Base-by-base conservation (phyloP, 345 rosid genomes). In the Eucalyptus lansdowneana region DNA sequence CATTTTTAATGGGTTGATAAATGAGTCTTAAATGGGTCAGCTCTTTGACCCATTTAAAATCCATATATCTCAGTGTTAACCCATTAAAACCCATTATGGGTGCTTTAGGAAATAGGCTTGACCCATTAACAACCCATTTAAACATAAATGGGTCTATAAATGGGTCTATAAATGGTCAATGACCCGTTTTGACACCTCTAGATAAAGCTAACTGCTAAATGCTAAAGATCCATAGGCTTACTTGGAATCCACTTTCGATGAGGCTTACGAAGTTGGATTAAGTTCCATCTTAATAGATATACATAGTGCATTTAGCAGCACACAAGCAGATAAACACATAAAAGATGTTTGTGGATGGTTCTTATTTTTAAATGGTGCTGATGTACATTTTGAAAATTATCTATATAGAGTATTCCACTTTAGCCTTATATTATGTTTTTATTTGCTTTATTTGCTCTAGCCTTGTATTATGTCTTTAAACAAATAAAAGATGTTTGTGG, bases 391-490 rank as follows among this genome's bases (percentile, higher is more conserved):
- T 86, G 87, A 69, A 4, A 7, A 69, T 69, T 3, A 17, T 34
- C 14, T 37, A 16, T 69, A 17, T 69, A 69, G 24, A 69, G 24
- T 69, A 34, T 34, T 67, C 42, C 10, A 1, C 42, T 67, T 67
- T 31, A 31, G 42, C 42, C 80, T 37, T 17, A 51, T 51, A 51
- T 51, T 51, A 6, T 51, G 54, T 51, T 51, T 51, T 51, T 16
- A 7, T 51, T 51, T 51, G 9, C 54, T 51, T 17, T 51, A 51
- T 51, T 51, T 51, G 22, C 22, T 51, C 54, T 51, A 51, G 54
- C 0, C 54, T 17, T 51, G 0, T 51, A 51, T 51, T 16, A 0
- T 51, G 54, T 51, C 1, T 51, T 51, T 51, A 51, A 17, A 51
- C 54, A 17, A 51, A 51, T 51, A 51, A 51, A 51, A 51, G 54